phyloP scores from a whole-genome alignment of 129 eudicot genomes.

The Tagetes patula region DNA sequence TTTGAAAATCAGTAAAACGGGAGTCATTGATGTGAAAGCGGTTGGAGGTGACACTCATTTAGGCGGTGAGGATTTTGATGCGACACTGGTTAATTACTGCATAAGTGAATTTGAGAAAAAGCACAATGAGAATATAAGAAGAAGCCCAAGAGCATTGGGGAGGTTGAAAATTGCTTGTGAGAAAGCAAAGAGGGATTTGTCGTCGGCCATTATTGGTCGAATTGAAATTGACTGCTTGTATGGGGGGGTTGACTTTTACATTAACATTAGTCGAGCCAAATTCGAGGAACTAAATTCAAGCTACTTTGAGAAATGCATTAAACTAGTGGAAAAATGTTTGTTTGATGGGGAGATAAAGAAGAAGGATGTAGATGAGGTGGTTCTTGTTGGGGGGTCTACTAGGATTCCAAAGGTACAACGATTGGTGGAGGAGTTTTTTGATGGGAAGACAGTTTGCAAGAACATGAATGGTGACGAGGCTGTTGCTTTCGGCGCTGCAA shows the following conservation, averaged over 20 bases:
- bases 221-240: background rate
- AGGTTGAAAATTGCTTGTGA: no score
- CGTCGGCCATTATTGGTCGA: background rate
- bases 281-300: background rate
- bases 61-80: slow-evolving; percentile 10
- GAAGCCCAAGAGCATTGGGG: background rate
- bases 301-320: background rate
- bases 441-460: background rate
- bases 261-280: background rate
- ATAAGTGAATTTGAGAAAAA: background rate
- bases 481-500: background rate
- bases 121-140: background rate
- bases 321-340: background rate
- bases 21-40: background rate
- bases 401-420: slow-evolving; percentile 1
- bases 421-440: background rate
- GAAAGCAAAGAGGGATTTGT: background rate
- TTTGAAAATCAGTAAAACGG: background rate
- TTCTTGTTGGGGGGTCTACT: background rate
- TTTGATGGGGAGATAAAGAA: background rate
- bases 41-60: slow-evolving; percentile 16
- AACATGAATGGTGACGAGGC: background rate
- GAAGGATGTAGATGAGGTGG: background rate
- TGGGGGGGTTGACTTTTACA: background rate
- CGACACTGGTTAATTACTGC: background rate